phyloP scores from a whole-genome alignment of 2,329 filamentous ascomycete species.

The Colletotrichum costaricense region DNA sequence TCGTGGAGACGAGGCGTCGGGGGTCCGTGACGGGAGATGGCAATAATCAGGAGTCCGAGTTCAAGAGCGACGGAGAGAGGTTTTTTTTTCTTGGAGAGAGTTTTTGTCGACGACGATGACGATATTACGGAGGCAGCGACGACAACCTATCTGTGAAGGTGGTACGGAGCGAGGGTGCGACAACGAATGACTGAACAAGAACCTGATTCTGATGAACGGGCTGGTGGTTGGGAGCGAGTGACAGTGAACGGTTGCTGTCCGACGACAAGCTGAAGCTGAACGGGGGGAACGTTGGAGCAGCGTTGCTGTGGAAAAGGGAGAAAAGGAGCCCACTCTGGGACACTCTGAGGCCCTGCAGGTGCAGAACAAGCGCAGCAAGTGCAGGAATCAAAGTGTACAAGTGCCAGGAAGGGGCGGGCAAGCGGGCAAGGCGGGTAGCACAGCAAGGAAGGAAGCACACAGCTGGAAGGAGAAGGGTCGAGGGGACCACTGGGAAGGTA shows the following conservation, averaged over 20 bases:
- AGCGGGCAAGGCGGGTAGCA: neutral
- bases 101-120: neutral
- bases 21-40: constrained; percentile 2
- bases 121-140: constrained; percentile 1
- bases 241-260: constrained; percentile 34
- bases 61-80: constrained; percentile 4
- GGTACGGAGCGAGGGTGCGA: constrained; percentile 33
- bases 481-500: too few relatives aligned
- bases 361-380: neutral
- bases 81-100: neutral
- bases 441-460: neutral
- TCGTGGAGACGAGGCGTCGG: constrained; percentile 7
- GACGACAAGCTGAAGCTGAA: constrained; percentile 23
- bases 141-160: constrained; percentile 1
- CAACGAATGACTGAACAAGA: constrained; percentile 28
- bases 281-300: constrained; percentile 30
- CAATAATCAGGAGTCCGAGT: neutral
- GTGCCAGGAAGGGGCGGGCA: constrained; percentile 11
- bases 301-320: constrained; percentile 43
- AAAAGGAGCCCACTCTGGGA: constrained; percentile 21
- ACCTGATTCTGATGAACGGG: neutral
- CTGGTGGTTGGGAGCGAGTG: constrained; percentile 27
- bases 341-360: neutral
- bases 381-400: neutral
- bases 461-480: too few relatives aligned